Conservation (phyloP, 2,329 filamentous ascomycete genomes). For the Penicillium concentricum region DNA sequence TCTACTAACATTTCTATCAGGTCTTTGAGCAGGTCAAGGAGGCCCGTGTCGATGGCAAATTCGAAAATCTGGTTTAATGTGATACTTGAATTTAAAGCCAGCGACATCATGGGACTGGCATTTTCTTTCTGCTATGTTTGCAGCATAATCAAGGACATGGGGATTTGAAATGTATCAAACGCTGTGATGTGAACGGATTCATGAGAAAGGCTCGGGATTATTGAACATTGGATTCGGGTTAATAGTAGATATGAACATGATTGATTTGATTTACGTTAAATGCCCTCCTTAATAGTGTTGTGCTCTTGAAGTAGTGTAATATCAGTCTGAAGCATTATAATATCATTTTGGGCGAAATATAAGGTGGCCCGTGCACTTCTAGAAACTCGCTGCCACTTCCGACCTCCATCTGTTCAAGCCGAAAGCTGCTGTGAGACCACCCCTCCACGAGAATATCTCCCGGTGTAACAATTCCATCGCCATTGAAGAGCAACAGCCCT, state of each 20-base stretch:
- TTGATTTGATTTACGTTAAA: conserved; percentile 11
- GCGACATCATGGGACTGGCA: conserved; percentile 19
- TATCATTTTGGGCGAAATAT: not conserved
- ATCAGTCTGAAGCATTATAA: not conserved
- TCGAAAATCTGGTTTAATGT: conserved; percentile 42
- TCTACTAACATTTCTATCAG: conserved; percentile 42
- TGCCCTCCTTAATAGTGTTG: not conserved
- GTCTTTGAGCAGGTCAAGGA: conserved; percentile 95
- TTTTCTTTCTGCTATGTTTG: conserved; percentile 29
- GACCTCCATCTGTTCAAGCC: conserved; percentile 1
- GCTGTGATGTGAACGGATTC: conserved; percentile 29
- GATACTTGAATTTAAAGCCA: conserved; percentile 12
- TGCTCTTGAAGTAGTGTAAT: not conserved
- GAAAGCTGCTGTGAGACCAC: not conserved
- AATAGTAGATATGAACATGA: conserved; percentile 30
- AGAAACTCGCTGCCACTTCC: conserved; percentile 19
- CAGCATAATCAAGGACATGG: conserved; percentile 26
- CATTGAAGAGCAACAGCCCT: not conserved
- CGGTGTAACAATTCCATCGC: not conserved
- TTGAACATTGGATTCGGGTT: conserved; percentile 27
- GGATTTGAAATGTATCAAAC: conserved; percentile 27
- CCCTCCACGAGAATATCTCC: not conserved
- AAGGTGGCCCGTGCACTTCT: conserved; percentile 23
- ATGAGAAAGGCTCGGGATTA: conserved; percentile 26
- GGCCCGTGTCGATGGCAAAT: conserved; percentile 71